phyloP scores from a whole-genome alignment of 305 asterid genomes.

The Lippia alba region DNA sequence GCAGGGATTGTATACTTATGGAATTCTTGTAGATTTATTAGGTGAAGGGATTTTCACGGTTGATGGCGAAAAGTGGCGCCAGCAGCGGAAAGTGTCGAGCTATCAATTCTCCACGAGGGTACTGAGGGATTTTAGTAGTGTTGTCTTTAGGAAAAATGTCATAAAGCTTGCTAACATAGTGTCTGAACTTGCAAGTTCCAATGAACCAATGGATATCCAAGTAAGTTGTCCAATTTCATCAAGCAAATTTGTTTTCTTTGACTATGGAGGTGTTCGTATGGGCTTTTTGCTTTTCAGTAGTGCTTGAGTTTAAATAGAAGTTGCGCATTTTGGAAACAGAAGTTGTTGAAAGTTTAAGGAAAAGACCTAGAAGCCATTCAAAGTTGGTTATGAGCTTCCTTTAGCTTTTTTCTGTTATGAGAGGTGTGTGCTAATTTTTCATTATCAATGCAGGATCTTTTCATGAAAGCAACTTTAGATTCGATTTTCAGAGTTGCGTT shows the following conservation, averaged over 20 bases:
- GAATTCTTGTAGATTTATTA: slow-evolving; percentile 52
- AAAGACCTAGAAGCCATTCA: neutral
- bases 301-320: no score
- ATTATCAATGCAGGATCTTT: slow-evolving; percentile 55
- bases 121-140: slow-evolving; percentile 66
- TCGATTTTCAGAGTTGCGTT: slow-evolving; percentile 73
- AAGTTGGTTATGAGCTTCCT: neutral
- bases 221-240: slow-evolving; percentile 38
- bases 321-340: neutral
- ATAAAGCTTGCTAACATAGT: slow-evolving; percentile 54
- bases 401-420: neutral
- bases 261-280: neutral
- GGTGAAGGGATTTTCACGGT: slow-evolving; percentile 82
- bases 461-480: slow-evolving; percentile 76
- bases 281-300: neutral
- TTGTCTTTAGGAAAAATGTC: slow-evolving; percentile 56
- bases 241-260: neutral
- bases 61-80: slow-evolving; percentile 77
- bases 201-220: slow-evolving; percentile 56
- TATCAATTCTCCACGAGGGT: slow-evolving; percentile 70
- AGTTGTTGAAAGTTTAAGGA: neutral
- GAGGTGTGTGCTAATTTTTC: neutral
- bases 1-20: slow-evolving; percentile 61
- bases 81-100: slow-evolving; percentile 77
- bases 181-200: slow-evolving; percentile 49